Percentiles rank a stretch among this genome's conserved stretches.
Conservation (phyloP, 2,329 filamentous ascomycete genomes). For the Spiromastix sp. region DNA sequence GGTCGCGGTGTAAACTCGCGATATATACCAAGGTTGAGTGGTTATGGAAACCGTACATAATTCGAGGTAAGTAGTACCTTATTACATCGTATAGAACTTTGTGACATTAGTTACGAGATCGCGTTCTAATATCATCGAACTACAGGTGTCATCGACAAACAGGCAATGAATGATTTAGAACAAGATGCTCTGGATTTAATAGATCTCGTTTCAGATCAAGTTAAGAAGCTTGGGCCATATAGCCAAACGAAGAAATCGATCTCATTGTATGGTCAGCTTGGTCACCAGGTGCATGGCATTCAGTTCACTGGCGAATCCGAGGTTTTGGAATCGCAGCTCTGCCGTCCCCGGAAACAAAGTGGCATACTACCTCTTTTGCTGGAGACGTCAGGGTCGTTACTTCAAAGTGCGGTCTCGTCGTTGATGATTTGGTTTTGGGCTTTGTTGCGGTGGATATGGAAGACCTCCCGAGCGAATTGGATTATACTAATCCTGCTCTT, state of each 20-base stretch:
- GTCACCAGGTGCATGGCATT: constrained; percentile 31
- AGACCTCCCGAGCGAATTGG: constrained; percentile 60
- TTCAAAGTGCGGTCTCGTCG: constrained; percentile 63
- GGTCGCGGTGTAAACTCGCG: constrained; percentile 83
- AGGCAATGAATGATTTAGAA: constrained; percentile 60
- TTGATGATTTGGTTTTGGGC: constrained; percentile 69
- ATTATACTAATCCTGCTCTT: constrained; percentile 60
- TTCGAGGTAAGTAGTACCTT: constrained; percentile 28
- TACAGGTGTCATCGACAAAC: constrained; percentile 44
- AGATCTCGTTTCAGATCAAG: constrained; percentile 41
- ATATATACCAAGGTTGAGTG: constrained; percentile 84
- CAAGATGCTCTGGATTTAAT: constrained; percentile 38
- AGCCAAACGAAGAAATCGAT: constrained; percentile 40
- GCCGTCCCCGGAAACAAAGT: constrained; percentile 49
- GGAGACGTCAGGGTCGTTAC: constrained; percentile 62
- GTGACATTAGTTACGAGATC: neutral
- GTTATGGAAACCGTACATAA: constrained; percentile 52
- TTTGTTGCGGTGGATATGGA: constrained; percentile 53
- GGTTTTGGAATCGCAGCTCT: constrained; percentile 28
- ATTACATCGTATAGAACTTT: neutral
- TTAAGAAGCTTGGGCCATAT: constrained; percentile 35
- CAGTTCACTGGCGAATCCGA: constrained; percentile 26
- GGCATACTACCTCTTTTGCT: constrained; percentile 58
- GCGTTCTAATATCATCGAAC: neutral
- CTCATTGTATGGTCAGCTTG: constrained; percentile 39